Conservation (phyloP, 495 filamentous ascomycete genomes). For the Penicillium chermesinum region DNA sequence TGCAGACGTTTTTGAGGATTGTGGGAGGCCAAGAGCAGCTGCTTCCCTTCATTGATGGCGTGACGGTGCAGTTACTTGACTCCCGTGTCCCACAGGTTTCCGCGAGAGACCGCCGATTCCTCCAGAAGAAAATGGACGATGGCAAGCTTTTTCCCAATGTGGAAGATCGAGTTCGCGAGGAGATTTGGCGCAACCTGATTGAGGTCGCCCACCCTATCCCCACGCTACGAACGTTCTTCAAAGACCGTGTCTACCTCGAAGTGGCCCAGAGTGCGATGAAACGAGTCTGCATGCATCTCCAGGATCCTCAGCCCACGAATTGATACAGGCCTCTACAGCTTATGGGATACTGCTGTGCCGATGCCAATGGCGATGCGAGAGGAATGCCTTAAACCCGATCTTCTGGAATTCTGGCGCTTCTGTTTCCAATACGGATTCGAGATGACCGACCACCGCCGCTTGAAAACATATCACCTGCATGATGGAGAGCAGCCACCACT, state of each 20-base stretch:
- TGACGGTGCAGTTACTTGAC: background rate
- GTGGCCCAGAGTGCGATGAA: constrained; percentile 6
- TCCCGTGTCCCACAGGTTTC: background rate
- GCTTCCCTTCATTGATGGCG: background rate
- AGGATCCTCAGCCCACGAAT: background rate
- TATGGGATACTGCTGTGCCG: background rate
- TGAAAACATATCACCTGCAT: background rate
- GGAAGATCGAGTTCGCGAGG: background rate
- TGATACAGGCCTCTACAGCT: background rate
- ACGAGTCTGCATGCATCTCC: background rate
- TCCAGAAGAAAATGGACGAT: constrained; percentile 1
- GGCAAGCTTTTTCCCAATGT: constrained; percentile 1
- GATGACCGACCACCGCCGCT: background rate
- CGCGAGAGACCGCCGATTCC: background rate
- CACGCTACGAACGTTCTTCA: constrained; percentile 10
- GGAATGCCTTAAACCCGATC: background rate
- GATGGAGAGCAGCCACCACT: background rate
- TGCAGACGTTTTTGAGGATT: background rate
- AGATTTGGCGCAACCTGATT: background rate
- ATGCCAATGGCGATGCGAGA: background rate
- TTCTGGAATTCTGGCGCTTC: constrained; percentile 5
- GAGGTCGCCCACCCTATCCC: constrained; percentile 1
- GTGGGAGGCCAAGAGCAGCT: background rate
- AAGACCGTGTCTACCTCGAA: constrained; percentile 8
- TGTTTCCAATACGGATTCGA: constrained; percentile 2